Evolutionary conservation across 1,284 basidiomycete genomes (phyloP).

Genomic region (Heterobasidion irregulare): DNA sequence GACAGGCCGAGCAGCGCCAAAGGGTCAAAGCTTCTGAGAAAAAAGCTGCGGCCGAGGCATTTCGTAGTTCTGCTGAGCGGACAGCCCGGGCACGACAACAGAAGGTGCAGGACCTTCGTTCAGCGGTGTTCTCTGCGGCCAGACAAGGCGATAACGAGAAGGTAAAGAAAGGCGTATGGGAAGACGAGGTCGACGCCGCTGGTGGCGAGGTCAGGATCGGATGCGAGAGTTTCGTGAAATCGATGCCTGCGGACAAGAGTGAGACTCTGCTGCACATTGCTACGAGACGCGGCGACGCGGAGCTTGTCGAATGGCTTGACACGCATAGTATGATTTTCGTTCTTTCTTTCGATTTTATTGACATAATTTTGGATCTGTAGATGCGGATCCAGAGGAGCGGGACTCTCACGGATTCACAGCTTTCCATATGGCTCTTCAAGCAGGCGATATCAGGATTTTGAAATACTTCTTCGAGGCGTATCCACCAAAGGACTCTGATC

Average conservation of each 20-base stretch:
- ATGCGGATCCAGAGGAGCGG: conserved; percentile 62
- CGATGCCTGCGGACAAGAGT: conserved; percentile 38
- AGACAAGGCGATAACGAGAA: conserved; percentile 38
- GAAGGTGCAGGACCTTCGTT: conserved; percentile 45
- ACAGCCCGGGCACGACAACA: conserved; percentile 36
- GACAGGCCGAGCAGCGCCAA: conserved; percentile 48
- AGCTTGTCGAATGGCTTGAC: conserved; percentile 60
- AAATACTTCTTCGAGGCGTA: conserved; percentile 51
- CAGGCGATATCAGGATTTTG: conserved; percentile 40
- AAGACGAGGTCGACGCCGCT: conserved; percentile 58
- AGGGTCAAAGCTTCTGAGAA: conserved; percentile 44
- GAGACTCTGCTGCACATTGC: conserved; percentile 67
- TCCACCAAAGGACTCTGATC: conserved; percentile 42
- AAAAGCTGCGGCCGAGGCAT: conserved; percentile 43
- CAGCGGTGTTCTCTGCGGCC: conserved; percentile 54
- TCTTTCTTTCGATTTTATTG: background rate
- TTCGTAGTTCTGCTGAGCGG: conserved; percentile 42
- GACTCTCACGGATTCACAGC: conserved; percentile 48
- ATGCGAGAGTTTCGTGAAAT: conserved; percentile 41
- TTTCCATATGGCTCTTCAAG: conserved; percentile 56
- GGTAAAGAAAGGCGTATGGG: conserved; percentile 60
- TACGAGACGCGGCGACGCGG: conserved; percentile 39
- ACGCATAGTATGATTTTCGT: conserved; percentile 43
- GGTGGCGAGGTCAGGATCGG: conserved; percentile 58
- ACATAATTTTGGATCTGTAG: conserved; percentile 27